Evolutionary conservation across 2,329 filamentous ascomycete species (phyloP), one percentile per base, ranked within the genome.

Genomic region (Knoxdaviesia proteae): DNA sequence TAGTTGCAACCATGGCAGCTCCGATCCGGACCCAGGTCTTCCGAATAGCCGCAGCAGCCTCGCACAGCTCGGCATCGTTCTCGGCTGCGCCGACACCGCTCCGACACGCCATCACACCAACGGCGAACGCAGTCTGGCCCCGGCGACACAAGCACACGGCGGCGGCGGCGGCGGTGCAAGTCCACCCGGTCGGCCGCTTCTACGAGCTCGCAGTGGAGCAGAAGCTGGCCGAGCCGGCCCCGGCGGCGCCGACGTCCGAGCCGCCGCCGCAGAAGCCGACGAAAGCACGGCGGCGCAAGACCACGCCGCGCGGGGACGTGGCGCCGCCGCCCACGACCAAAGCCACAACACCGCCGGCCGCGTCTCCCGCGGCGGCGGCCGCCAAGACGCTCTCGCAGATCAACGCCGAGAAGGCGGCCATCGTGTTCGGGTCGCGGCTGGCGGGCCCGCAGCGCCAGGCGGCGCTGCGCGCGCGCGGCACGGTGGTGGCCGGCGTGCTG

Each of bases 381-480:
- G 52, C 59, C 34, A 50, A 51, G 10, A 61, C 63, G 3, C 61
- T 61, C 43, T 63, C 66, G 3, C 58, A 64, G 11, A 36, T 44
- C 9, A 66, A 66, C 41, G 65, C 61, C 10, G 55, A 74, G 49
- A 65, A 73, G 43, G 65, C 74, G 29, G 64, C 74, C 38, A 74
- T 92, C 52, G 69, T 94, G 33, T 94, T 98, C 54, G 84, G 86
- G 20, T 81, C 82, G 6, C 73, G 77, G 6, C 69, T 90, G 9
- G 75, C 79, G 30, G 82, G 80, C 1, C 82, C 86, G 1, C 71
- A 74, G 46, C 69, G 74, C 36, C 59, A 74, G 5, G 68, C 66
- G 3, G 66, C 72, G 38, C 68, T 75, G 34, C 62, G 73, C 8
- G 62, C 68, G 9, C 65, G 71, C 47, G 75, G 75, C 41, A 71